These are phyloP conservation scores for Fusarium sororula DNA, from an alignment of 2,329 filamentous ascomycete genomes.

Conservation along the genomic window DNA sequence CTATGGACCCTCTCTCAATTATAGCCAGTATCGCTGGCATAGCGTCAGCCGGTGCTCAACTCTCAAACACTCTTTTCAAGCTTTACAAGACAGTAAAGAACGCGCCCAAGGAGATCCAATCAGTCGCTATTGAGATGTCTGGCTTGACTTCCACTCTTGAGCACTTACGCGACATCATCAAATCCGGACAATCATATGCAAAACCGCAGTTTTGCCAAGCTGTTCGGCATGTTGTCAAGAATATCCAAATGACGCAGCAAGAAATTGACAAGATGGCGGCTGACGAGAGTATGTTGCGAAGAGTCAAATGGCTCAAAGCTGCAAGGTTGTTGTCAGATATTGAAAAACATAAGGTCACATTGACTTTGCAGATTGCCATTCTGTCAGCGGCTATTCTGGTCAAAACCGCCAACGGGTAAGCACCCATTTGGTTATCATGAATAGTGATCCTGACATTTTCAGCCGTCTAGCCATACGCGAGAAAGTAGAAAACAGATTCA, in stretches of 20 bases:
- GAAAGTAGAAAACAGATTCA: constrained; percentile 11
- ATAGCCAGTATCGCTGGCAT: constrained; percentile 28
- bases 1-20: constrained; percentile 26
- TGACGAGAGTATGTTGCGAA: background rate
- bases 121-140: constrained; percentile 19
- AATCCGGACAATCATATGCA: background rate
- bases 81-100: constrained; percentile 5
- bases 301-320: constrained; percentile 8
- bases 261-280: background rate
- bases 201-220: background rate
- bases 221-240: constrained; percentile 1
- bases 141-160: background rate
- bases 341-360: constrained; percentile 18
- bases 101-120: constrained; percentile 1
- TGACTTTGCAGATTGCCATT: constrained; percentile 18
- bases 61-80: constrained; percentile 13
- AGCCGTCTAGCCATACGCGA: background rate
- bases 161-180: constrained; percentile 16
- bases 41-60: constrained; percentile 17
- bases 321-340: constrained; percentile 16
- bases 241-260: constrained; percentile 4
- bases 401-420: background rate
- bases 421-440: accelerated
- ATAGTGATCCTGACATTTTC: background rate
- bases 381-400: constrained; percentile 19